Conservation (phyloP, 164 flowering plant genomes). For the Houttuynia cordata region DNA sequence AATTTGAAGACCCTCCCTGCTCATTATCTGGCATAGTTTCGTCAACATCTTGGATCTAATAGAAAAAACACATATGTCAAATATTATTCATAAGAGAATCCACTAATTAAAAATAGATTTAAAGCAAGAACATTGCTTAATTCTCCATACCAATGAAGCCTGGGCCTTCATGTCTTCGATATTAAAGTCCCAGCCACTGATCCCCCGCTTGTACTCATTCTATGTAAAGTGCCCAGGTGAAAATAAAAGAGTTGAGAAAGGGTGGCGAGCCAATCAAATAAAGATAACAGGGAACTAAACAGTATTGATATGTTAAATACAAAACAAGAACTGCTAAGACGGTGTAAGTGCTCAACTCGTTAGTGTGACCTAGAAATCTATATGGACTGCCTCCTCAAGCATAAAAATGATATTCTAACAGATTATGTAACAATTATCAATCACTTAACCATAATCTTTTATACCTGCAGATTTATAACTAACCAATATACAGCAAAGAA, state of each 20-base stretch:
- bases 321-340: neutral
- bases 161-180: conserved; percentile 87
- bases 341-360: neutral
- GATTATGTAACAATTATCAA: neutral
- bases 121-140: neutral
- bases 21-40: conserved; percentile 33
- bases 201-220: conserved; percentile 95
- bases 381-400: neutral
- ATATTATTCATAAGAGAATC: too few species aligned
- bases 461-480: too few species aligned
- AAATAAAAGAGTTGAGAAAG: neutral
- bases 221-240: conserved; percentile 13
- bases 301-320: neutral
- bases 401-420: too few species aligned
- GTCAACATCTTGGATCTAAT: conserved; percentile 65
- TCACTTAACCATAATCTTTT: neutral
- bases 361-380: neutral
- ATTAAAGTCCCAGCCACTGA: conserved; percentile 92
- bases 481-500: neutral
- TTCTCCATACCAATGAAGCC: conserved; percentile 61
- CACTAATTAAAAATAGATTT: too few species aligned
- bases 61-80: conserved; percentile 1
- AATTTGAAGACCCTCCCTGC: conserved; percentile 27
- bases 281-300: neutral
- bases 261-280: neutral